Evolutionary conservation across 2,329 filamentous ascomycete species (phyloP).

Genomic region (Thielaviopsis cerberus): DNA sequence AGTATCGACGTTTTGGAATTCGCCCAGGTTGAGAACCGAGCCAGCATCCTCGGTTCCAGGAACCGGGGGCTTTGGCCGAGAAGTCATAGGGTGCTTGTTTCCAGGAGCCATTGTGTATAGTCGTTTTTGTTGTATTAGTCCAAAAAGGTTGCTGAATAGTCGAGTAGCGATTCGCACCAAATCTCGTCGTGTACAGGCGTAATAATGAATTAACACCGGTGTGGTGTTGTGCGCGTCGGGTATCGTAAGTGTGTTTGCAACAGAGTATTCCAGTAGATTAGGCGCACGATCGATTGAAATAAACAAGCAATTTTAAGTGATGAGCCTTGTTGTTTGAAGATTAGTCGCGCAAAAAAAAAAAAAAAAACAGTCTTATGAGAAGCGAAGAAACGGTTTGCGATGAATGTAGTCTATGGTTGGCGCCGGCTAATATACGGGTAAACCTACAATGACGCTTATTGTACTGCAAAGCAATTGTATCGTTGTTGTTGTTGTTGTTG

Average conservation of each 20-base stretch:
- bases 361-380: too few species aligned
- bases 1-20: slow-evolving; percentile 81
- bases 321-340: too few species aligned
- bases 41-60: slow-evolving; percentile 78
- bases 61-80: slow-evolving; percentile 48
- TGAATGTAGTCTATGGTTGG: slow-evolving; percentile 4
- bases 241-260: background rate
- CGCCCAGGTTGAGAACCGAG: slow-evolving; percentile 65
- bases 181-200: background rate
- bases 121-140: background rate
- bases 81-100: slow-evolving; percentile 22
- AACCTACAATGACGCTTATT: background rate
- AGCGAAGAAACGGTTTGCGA: too few species aligned
- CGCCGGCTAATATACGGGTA: slow-evolving; percentile 9
- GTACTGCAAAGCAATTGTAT: background rate
- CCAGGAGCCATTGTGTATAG: slow-evolving; percentile 3
- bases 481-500: too few species aligned
- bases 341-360: background rate
- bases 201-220: background rate
- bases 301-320: too few species aligned
- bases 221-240: background rate
- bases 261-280: too few species aligned
- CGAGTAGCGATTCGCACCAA: background rate
- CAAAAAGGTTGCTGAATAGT: background rate
- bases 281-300: too few species aligned